Evolutionary conservation across 208 protist species (phyloP).

Genomic region (Crithidia sp.): DNA sequence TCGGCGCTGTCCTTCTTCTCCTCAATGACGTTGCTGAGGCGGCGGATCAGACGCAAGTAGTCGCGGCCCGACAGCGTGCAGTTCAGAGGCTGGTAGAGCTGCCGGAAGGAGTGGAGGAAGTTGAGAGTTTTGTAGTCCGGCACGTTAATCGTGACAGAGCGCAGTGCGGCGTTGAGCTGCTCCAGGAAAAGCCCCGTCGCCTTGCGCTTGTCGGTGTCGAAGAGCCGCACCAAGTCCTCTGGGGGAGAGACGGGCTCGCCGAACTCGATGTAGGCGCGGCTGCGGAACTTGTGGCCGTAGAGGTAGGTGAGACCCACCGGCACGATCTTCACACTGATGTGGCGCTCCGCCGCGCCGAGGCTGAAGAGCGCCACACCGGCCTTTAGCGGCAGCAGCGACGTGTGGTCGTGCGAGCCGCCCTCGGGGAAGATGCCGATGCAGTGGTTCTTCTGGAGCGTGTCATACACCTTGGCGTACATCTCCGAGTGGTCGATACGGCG

Average conservation of each 20-base stretch:
- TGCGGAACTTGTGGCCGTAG: constrained; percentile 93
- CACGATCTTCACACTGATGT: constrained; percentile 84
- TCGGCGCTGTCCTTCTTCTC: constrained; percentile 61
- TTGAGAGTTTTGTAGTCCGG: constrained; percentile 91
- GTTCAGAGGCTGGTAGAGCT: constrained; percentile 89
- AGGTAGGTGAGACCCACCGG: constrained; percentile 94
- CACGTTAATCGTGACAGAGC: constrained; percentile 89
- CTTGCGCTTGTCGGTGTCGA: constrained; percentile 81
- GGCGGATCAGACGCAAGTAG: constrained; percentile 86
- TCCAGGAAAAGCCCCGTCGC: constrained; percentile 82
- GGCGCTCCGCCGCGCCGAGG: constrained; percentile 85
- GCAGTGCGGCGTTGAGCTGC: constrained; percentile 82
- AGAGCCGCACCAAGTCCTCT: constrained; percentile 68
- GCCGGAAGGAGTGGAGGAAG: constrained; percentile 89
- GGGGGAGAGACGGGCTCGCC: constrained; percentile 83
- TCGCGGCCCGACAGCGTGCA: constrained; percentile 73
- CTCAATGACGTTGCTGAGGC: constrained; percentile 81
- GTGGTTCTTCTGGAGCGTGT: constrained; percentile 78
- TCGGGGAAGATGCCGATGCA: constrained; percentile 97
- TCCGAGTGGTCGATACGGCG: constrained; percentile 91
- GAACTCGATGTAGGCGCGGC: constrained; percentile 89
- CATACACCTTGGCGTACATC: constrained; percentile 92
- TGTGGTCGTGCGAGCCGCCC: constrained; percentile 95
- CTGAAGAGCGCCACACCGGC: constrained; percentile 94
- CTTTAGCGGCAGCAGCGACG: constrained; percentile 95